Evolutionary conservation across 768 basidiomycete genomes (phyloP).

Genomic region (Dioszegia aurantiaca): DNA sequence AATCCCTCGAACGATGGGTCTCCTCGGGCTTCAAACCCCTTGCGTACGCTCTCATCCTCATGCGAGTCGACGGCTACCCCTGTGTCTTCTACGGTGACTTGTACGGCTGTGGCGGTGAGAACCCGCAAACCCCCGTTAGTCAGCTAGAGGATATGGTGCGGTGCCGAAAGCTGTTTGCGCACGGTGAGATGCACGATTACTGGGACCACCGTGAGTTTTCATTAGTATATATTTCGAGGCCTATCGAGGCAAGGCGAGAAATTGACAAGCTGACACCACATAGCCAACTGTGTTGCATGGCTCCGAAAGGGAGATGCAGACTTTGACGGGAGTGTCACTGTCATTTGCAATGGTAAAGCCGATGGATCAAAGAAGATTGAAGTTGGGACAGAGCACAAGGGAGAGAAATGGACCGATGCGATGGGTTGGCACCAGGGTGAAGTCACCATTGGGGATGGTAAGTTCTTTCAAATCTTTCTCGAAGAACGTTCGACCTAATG

Average conservation of each 20-base stretch:
- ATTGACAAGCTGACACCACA: too few species aligned
- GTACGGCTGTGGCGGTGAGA: slow-evolving; percentile 53
- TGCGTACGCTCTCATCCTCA: slow-evolving; percentile 55
- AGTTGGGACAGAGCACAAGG: slow-evolving; percentile 55
- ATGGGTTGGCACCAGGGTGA: slow-evolving; percentile 57
- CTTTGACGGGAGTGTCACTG: slow-evolving; percentile 52
- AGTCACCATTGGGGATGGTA: slow-evolving; percentile 54
- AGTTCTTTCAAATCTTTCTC: slow-evolving; percentile 18
- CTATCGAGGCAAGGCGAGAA: too few species aligned
- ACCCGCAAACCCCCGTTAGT: slow-evolving; percentile 51
- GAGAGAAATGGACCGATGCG: slow-evolving; percentile 57
- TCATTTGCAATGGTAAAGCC: slow-evolving; percentile 47
- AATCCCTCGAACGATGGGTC: slow-evolving; percentile 54
- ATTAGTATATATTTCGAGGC: too few species aligned
- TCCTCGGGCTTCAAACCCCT: slow-evolving; percentile 54
- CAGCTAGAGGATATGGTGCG: slow-evolving; percentile 54
- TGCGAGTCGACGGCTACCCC: slow-evolving; percentile 54
- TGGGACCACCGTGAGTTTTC: slow-evolving; percentile 52
- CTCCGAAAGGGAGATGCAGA: slow-evolving; percentile 53
- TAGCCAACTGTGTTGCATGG: slow-evolving; percentile 55
- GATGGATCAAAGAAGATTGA: slow-evolving; percentile 55
- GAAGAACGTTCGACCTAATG: not conserved
- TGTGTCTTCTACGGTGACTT: slow-evolving; percentile 54
- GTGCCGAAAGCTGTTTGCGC: slow-evolving; percentile 48
- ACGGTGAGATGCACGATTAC: slow-evolving; percentile 54